Evolutionary conservation across 257 asterid genomes (phyloP), one percentile per base, ranked within the genome.

Genomic region (Cynanchum wilfordii): DNA sequence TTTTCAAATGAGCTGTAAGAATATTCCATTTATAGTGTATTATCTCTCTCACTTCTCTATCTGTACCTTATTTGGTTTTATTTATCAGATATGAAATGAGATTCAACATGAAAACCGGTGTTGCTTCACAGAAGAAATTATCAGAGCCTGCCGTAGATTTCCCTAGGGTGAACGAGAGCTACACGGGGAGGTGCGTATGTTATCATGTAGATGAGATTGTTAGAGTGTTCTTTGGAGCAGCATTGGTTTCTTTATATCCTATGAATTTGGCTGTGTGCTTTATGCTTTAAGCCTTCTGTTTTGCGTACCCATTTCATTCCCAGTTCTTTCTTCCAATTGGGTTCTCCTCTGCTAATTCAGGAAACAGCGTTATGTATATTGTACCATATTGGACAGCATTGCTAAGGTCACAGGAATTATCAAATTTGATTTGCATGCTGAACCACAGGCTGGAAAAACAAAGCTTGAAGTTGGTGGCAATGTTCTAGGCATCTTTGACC

Each of bases 401-500:
- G 96, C 95, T 49, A 95, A 89, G 84, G 92, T 95, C 62, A 90
- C 95, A 40, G 99, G 99, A 62, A 78, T 91, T 56, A 77, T 89
- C 80, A 95, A 95, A 79, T 90, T 95, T 69, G 98, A 95, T 90
- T 86, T 95, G 85, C 92, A 89, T 76, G 95, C 84, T 45, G 90
- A 92, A 79, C 96, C 97, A 40, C 87, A 87, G 77, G 76, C 72
- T 59, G 97, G 90, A 68, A 95, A 92, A 84, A 80, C 87, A 67
- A 89, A 87, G 89, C 90, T 95, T 65, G 94, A 91, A 86, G 95
- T 86, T 69, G 99, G 98, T 63, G 99, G 97, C 69, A 95, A 92
- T 82, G 88, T 92, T n/a, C n/a, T n/a, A n/a, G n/a, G n/a, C n/a
- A n/a, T n/a, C n/a, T n/a, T n/a, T n/a, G n/a, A n/a, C n/a, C n/a